Evolutionary conservation across 106 monocot species (phyloP), one percentile per base, ranked within the genome.

Genomic region (Dactylorhiza incarnata): DNA sequence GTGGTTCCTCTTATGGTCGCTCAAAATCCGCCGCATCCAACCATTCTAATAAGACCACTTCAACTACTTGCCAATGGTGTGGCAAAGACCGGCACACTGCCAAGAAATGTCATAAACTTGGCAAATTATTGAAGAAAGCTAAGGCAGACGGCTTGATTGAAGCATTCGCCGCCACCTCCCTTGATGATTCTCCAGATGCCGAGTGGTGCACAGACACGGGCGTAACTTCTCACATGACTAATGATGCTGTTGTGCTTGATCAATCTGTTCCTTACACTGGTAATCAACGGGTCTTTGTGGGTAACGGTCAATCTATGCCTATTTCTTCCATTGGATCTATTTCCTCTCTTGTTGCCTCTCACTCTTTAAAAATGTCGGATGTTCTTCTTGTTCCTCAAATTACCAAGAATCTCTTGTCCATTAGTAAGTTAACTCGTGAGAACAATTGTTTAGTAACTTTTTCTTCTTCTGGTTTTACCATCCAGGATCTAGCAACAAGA

Each of bases 311-410:
- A 37, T 70, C 69, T 70, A 43, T 70, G 69, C 26, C 8, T 37
- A 25, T 70, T 37, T 70, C 69, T 70, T 44, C 7, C 17, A 43
- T 70, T 70, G 69, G 69, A 13, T 70, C 69, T 43, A 70, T 70
- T 44, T 70, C 37, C 2, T 70, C 69, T 43, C 37, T 70, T 70
- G 7, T 70, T 70, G 23, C 51, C 51, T 73, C 73, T 22, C 49
- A 20, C 26, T 9, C 73, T 52, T 73, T 73, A 49, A 73, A 19
- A 19, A 19, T 73, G n/a, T 50, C 50, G 0, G 51, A 51, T 20
- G 73, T 73, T 65, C 66, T 73, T 65, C 66, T 66, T 65, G 76
- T 61, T 61, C 76, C 66, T 77, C 17, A 49, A 5, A 65, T 77
- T 48, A 66, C 76, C 23, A 48, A 49, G 13, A 77, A 77, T 77